Evolutionary conservation across 208 protist species (phyloP).

Genomic region (Angomonas ambiguus): DNA sequence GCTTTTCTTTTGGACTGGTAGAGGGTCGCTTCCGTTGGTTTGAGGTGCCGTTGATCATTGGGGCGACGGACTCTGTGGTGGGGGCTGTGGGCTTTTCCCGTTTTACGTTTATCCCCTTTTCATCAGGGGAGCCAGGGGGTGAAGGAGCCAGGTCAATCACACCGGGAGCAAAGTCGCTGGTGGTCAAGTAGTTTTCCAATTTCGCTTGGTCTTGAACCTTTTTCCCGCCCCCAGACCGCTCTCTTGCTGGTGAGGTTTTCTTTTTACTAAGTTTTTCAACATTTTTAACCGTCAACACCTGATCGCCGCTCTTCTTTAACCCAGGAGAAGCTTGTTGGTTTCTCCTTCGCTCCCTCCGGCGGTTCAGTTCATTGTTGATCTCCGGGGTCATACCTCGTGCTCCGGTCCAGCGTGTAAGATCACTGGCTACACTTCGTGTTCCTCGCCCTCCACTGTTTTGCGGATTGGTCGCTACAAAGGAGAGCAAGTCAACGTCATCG

Average conservation of each 20-base stretch:
- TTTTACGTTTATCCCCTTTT: neutral
- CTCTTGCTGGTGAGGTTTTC: neutral
- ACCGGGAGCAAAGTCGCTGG: neutral
- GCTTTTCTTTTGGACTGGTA: neutral
- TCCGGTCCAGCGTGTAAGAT: neutral
- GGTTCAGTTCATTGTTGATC: neutral
- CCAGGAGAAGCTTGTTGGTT: neutral
- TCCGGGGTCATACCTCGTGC: neutral
- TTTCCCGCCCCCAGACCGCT: neutral
- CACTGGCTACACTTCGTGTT: neutral
- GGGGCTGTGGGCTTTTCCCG: neutral
- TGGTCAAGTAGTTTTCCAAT: neutral
- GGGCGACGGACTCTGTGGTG: no score
- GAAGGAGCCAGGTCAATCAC: neutral
- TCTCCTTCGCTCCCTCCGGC: neutral
- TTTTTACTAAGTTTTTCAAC: neutral
- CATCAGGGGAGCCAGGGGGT: neutral
- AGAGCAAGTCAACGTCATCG: neutral
- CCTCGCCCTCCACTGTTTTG: neutral
- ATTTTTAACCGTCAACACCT: neutral
- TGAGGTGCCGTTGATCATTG: neutral
- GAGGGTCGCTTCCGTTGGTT: neutral
- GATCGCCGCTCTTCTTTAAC: neutral
- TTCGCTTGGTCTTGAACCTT: neutral
- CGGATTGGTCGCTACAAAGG: neutral